Conservation (phyloP, 73 alveolate species). For the Paramecium tetraurelia region DNA sequence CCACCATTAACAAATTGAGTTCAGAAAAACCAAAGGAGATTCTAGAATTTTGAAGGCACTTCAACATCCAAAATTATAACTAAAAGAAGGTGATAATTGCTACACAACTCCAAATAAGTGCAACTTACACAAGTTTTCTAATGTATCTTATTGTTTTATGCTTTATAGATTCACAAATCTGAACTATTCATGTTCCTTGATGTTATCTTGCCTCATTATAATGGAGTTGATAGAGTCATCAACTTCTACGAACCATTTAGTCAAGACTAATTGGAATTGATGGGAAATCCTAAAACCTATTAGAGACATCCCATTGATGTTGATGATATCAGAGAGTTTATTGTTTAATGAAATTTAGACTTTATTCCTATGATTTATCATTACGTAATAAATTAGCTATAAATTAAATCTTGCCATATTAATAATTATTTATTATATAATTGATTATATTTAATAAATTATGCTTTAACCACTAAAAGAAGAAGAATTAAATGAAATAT, state of each 20-base stretch:
- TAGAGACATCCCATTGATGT: conserved; percentile 3
- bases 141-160: background rate
- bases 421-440: background rate
- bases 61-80: background rate
- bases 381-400: background rate
- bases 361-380: background rate
- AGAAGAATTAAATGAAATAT: conserved; percentile 85
- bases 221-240: conserved; percentile 41
- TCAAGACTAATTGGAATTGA: background rate
- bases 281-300: background rate
- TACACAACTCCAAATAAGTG: conserved; percentile 44
- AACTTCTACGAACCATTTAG: conserved; percentile 26
- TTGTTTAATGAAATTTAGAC: conserved; percentile 13
- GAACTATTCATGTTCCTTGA: conserved; percentile 28
- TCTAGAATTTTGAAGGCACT: background rate
- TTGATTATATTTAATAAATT: background rate
- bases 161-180: background rate
- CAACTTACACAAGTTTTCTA: conserved; percentile 9
- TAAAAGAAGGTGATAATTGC: conserved; percentile 44
- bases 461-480: conserved; percentile 64
- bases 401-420: background rate
- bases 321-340: conserved; percentile 20
- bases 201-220: conserved; percentile 32
- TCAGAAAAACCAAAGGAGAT: background rate
- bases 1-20: background rate